Evolutionary conservation across 441 rosid genomes (phyloP), one percentile per base, ranked within the genome.

Genomic region (Adansonia gregorii): DNA sequence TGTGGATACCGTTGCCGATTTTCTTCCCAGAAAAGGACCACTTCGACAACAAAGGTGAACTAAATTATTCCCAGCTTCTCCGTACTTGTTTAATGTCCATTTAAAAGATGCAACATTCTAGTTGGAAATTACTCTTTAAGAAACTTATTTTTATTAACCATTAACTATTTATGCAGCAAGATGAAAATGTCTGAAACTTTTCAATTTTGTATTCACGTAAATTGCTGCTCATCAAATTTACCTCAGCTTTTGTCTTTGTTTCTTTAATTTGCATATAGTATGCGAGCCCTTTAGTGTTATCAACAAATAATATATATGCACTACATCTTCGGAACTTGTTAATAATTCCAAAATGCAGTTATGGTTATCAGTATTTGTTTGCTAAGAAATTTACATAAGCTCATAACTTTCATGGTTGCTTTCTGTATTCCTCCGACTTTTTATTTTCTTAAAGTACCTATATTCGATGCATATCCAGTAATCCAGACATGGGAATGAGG

Each of bases 1-100:
- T 4, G 85, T 95, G 49, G 98, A 95, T 81, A 92, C 98, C 0
- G 91, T 89, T 3, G 97, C 97, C 31, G 94, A 95, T 86, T 93
- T 88, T 75, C 95, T 95, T 74, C 99, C 97, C 0, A 81, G 94
- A 76, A 95, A 88, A 85, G 97, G 98, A 68, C 90, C 93, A 0
- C 92, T 86, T 6, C 88, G 89, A 55, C 92, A 83, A 72, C 87
- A 95, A 86, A 88, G 97, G 98, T 93, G 73, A 45, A 83, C 35
- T 67, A 17, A 56, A 27, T 52, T 19, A 17, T 60, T 22, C 24
- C 3, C 46, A 8, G 10, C 8, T 60, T 19, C 9, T 17, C 58
- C 35, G 35, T 0, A 0, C 20, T 11, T 48, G 31, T 63, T 69
- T 46, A 24, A 45, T 15, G 31, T 19, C 35, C 68, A 2, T 54